Conservation (phyloP, 768 basidiomycete species). For the Naganishia vaughanmartiniae region DNA sequence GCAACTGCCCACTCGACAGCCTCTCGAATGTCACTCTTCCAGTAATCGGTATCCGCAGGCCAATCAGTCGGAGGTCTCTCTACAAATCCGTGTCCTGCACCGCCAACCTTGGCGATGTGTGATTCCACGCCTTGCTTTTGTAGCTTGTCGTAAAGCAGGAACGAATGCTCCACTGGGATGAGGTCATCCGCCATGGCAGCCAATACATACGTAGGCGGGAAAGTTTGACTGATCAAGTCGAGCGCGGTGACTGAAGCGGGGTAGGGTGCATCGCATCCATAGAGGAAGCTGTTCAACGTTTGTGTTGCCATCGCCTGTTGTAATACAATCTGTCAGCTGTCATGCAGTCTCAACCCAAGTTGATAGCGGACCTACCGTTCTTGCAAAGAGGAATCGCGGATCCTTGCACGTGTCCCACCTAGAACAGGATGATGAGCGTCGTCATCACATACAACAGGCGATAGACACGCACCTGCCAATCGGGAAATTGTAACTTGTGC, state of each 20-base stretch:
- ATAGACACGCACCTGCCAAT: background rate
- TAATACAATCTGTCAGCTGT: background rate
- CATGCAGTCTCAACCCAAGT: background rate
- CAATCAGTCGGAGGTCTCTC: constrained; percentile 3
- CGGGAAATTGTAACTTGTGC: constrained; percentile 2
- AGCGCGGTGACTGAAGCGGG: background rate
- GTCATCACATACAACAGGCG: background rate
- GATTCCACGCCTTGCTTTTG: constrained; percentile 22
- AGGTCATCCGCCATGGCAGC: constrained; percentile 25
- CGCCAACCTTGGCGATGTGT: constrained; percentile 2
- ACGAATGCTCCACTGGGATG: constrained; percentile 21
- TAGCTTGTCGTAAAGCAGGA: constrained; percentile 17
- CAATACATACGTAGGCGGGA: constrained; percentile 26
- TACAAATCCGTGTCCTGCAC: constrained; percentile 9
- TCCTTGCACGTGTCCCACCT: constrained; percentile 13
- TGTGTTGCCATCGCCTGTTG: constrained; percentile 8
- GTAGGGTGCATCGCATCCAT: constrained; percentile 20
- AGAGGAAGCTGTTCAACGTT: constrained; percentile 17
- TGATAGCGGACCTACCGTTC: background rate
- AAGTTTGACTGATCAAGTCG: constrained; percentile 19
- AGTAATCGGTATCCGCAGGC: constrained; percentile 6
- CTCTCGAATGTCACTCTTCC: background rate
- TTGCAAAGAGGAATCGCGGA: constrained; percentile 1
- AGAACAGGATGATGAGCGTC: background rate
- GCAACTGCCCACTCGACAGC: constrained; percentile 10